Conservation (phyloP, 1,139 yeast genomes). For the Yamadazyma taylorii region DNA sequence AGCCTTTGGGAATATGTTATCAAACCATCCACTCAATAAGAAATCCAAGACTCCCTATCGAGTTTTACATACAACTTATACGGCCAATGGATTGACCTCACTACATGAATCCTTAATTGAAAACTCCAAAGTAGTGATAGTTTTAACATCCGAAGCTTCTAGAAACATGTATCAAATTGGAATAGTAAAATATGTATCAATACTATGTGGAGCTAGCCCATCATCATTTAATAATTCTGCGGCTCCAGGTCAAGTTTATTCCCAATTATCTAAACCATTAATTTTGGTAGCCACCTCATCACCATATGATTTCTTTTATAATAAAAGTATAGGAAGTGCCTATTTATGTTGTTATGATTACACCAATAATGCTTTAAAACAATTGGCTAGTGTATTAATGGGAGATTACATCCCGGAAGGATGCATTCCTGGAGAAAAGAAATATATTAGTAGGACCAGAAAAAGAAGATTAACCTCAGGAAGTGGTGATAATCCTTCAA, state of each 20-base stretch:
- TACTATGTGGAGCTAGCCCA: slow-evolving; percentile 54
- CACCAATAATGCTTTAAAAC: slow-evolving; percentile 50
- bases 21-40: slow-evolving; percentile 33
- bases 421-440: slow-evolving; percentile 56
- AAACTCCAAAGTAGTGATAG: slow-evolving; percentile 54
- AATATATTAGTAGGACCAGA: slow-evolving; percentile 29
- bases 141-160: slow-evolving; percentile 62
- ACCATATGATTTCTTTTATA: slow-evolving; percentile 63
- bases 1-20: slow-evolving; percentile 43
- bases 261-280: slow-evolving; percentile 48
- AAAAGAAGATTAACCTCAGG: slow-evolving; percentile 19
- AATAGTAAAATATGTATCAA: slow-evolving; percentile 57
- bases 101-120: slow-evolving; percentile 59
- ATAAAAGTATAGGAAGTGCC: slow-evolving; percentile 55
- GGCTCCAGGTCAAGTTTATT: slow-evolving; percentile 16
- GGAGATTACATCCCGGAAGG: slow-evolving; percentile 57
- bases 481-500: slow-evolving; percentile 8
- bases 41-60: slow-evolving; percentile 34
- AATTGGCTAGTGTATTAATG: slow-evolving; percentile 53
- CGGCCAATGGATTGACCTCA: slow-evolving; percentile 63
- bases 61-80: slow-evolving; percentile 61
- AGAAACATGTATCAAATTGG: slow-evolving; percentile 69
- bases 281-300: slow-evolving; percentile 63
- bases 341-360: slow-evolving; percentile 65
- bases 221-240: slow-evolving; percentile 29